These are phyloP conservation scores for Fusarium oligoseptatum DNA, from an alignment of 2,329 filamentous ascomycete species.

Conservation along the genomic window DNA sequence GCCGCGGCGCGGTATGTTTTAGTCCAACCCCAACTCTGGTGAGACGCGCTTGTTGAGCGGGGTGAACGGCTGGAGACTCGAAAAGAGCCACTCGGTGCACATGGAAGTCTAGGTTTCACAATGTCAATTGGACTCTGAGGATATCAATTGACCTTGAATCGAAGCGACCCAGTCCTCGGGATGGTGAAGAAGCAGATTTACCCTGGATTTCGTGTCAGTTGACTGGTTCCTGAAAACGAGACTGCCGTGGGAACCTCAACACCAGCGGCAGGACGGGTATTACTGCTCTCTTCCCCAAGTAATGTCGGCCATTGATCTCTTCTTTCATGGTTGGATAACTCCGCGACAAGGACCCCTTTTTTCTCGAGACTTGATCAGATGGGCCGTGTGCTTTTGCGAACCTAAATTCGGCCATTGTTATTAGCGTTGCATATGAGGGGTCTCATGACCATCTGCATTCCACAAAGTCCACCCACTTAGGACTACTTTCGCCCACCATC, in stretches of 20 bases:
- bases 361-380: conserved; percentile 42
- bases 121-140: conserved; percentile 22
- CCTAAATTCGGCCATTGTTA: conserved; percentile 47
- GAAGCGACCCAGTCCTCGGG: neutral
- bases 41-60: conserved; percentile 31
- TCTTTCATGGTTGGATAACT: conserved; percentile 38
- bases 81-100: neutral
- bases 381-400: conserved; percentile 45
- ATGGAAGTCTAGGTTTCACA: neutral
- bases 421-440: conserved; percentile 48
- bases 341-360: conserved; percentile 38
- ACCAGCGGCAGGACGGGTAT: conserved; percentile 11
- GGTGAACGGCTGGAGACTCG: conserved; percentile 17
- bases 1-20: conserved; percentile 18
- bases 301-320: neutral
- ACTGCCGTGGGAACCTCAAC: conserved; percentile 19
- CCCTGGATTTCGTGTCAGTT: conserved; percentile 22
- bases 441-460: conserved; percentile 50
- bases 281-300: conserved; percentile 2
- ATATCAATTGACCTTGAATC: conserved; percentile 21
- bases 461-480: conserved; percentile 41
- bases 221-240: conserved; percentile 26
- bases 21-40: conserved; percentile 19
- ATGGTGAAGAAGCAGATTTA: neutral
- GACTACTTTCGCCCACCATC: conserved; percentile 39